Evolutionary conservation across 225 moss, liverwort and hornwort species (phyloP), one percentile per base, ranked within the genome.

Genomic region (Pleurozium schreberi): DNA sequence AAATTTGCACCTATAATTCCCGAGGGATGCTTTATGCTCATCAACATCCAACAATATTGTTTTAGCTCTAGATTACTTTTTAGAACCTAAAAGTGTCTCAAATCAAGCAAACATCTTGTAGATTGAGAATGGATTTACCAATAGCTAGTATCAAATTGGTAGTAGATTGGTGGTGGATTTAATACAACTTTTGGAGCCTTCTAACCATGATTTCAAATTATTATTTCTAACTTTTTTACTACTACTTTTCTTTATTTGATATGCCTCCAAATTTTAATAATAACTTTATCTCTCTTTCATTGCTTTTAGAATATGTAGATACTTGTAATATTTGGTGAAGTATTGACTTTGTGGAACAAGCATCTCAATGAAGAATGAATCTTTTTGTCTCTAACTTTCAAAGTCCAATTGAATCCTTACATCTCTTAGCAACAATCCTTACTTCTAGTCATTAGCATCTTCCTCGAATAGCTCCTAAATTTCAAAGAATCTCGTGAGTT

Each of bases 381-480:
- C 36, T 26, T 57, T 57, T 26, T 17, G 17, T 57, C 57, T 11
- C 0, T 0, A 0, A 27, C 5, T 36, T 36, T 14, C 36, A 58
- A 23, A 57, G 7, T 4, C 5, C 79, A 58, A n/a, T n/a, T n/a
- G n/a, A n/a, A n/a, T n/a, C n/a, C n/a, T n/a, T n/a, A n/a, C n/a
- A n/a, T n/a, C n/a, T n/a, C n/a, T n/a, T n/a, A n/a, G n/a, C n/a
- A n/a, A 40, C 58, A 40, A 58, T 12, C 16, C 18, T n/a, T n/a
- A n/a, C n/a, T n/a, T n/a, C n/a, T n/a, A n/a, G n/a, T n/a, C n/a
- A n/a, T n/a, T n/a, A 2, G 1, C 4, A 17, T n/a, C 57, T n/a
- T 79, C n/a, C 7, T 57, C 0, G 0, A 5, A 78, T 26, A 55
- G 4, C 16, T 55, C 10, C 0, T 23, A 0, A 55, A 26, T 55